Percentiles rank a stretch among this genome's conserved stretches.
Conservation (phyloP, 1,139 yeast species). For the Hyphopichia khmerensis region DNA sequence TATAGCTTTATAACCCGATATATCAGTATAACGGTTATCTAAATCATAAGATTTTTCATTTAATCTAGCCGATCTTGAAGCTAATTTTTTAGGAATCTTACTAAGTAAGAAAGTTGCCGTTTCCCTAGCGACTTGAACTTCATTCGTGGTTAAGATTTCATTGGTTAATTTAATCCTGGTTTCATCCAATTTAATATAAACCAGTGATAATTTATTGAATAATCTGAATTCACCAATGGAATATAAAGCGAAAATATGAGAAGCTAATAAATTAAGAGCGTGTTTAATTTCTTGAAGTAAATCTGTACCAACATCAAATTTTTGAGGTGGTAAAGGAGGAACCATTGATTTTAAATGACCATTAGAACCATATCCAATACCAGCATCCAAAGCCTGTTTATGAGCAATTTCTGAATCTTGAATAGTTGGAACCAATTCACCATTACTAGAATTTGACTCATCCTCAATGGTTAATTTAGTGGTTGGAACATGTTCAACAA, state of each 20-base stretch:
- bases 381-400: slow-evolving; percentile 29
- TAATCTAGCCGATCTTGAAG: slow-evolving; percentile 44
- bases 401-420: slow-evolving; percentile 42
- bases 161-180: slow-evolving; percentile 59
- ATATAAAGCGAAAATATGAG: slow-evolving; percentile 69
- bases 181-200: slow-evolving; percentile 62
- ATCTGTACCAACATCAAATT: slow-evolving; percentile 31
- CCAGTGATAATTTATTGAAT: slow-evolving; percentile 51
- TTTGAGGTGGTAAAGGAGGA: slow-evolving; percentile 57
- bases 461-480: slow-evolving; percentile 18
- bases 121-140: slow-evolving; percentile 54
- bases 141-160: slow-evolving; percentile 59
- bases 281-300: slow-evolving; percentile 58
- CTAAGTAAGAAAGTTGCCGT: slow-evolving; percentile 60
- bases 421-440: slow-evolving; percentile 43
- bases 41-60: slow-evolving; percentile 39
- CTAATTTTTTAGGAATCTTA: slow-evolving; percentile 67
- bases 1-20: slow-evolving; percentile 74
- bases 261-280: slow-evolving; percentile 54
- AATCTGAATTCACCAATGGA: slow-evolving; percentile 67
- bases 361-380: slow-evolving; percentile 5
- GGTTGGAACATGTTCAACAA: slow-evolving; percentile 31
- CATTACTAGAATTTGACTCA: slow-evolving; percentile 33
- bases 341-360: slow-evolving; percentile 19
- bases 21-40: slow-evolving; percentile 52